Conservation (phyloP, 257 asterid genomes). For the Solanum peruvianum region DNA sequence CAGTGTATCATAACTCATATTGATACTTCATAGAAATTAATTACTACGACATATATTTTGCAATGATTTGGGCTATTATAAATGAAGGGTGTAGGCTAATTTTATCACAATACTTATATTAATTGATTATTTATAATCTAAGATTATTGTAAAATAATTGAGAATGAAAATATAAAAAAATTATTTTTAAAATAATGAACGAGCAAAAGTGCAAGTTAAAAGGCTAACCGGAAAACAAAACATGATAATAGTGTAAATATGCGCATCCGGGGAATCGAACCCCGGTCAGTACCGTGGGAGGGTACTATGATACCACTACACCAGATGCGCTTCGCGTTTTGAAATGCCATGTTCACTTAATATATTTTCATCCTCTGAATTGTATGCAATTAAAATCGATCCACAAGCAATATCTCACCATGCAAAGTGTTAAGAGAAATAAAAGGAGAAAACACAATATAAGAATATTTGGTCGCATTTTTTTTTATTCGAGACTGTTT, state of each 20-base stretch:
- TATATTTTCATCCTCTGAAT: too few relatives aligned
- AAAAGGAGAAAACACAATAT: too few relatives aligned
- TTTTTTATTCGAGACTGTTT: too few relatives aligned
- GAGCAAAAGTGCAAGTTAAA: not conserved
- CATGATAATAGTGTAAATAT: not conserved
- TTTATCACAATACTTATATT: not conserved
- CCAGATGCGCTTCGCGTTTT: conserved; percentile 63
- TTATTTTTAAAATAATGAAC: too few relatives aligned
- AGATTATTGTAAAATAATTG: too few relatives aligned
- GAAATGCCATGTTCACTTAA: fast-evolving
- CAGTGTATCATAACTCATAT: too few relatives aligned
- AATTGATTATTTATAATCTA: not conserved
- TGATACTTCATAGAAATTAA: too few relatives aligned
- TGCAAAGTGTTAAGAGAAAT: too few relatives aligned
- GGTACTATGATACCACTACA: conserved; percentile 99
- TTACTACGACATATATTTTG: not conserved
- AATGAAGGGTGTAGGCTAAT: not conserved
- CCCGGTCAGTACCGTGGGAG: conserved; percentile 99
- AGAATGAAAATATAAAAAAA: too few relatives aligned
- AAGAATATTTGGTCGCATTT: too few relatives aligned
- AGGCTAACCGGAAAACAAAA: not conserved
- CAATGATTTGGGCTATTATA: not conserved
- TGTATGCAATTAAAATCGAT: too few relatives aligned
- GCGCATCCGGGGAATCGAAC: conserved; percentile 99
- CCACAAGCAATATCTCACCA: too few relatives aligned